phyloP scores from a whole-genome alignment of 345 rosid species.

The Lumnitzera littorea region DNA sequence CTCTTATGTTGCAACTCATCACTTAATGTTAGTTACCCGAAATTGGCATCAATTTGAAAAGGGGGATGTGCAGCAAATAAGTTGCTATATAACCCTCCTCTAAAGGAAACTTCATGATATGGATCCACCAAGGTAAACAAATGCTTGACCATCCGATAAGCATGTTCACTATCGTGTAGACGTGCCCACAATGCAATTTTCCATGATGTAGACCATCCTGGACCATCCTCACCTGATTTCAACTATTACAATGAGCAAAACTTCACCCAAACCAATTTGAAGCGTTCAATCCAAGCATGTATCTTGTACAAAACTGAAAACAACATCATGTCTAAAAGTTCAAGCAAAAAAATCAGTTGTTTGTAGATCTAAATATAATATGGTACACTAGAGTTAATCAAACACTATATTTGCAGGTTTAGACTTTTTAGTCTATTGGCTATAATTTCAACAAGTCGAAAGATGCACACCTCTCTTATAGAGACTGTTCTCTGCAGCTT shows the following conservation, averaged over 20 bases:
- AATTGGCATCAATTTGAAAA: constrained; percentile 96
- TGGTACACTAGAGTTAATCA: too few species aligned
- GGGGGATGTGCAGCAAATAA: constrained; percentile 94
- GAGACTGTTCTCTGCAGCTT: constrained; percentile 67
- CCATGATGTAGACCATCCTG: constrained; percentile 96
- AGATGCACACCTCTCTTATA: constrained; percentile 58
- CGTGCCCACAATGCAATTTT: constrained; percentile 87
- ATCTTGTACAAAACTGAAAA: too few species aligned
- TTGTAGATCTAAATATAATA: too few species aligned
- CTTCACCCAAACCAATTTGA: too few species aligned
- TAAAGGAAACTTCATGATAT: constrained; percentile 40
- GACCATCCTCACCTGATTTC: constrained; percentile 80
- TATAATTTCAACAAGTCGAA: not conserved
- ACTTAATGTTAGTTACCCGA: constrained; percentile 55
- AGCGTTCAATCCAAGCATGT: too few species aligned
- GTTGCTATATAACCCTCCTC: constrained; percentile 86
- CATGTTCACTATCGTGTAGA: constrained; percentile 61
- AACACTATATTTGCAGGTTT: too few species aligned
- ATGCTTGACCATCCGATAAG: constrained; percentile 67
- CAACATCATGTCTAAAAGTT: too few species aligned
- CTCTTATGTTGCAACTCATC: not conserved
- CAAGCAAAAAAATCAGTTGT: too few species aligned
- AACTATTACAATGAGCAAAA: too few species aligned
- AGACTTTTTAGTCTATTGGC: too few species aligned
- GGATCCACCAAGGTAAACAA: constrained; percentile 75